Evolutionary conservation across 2,329 filamentous ascomycete genomes (phyloP), one percentile per base, ranked within the genome.

Genomic region (Mariannaea elegans): DNA sequence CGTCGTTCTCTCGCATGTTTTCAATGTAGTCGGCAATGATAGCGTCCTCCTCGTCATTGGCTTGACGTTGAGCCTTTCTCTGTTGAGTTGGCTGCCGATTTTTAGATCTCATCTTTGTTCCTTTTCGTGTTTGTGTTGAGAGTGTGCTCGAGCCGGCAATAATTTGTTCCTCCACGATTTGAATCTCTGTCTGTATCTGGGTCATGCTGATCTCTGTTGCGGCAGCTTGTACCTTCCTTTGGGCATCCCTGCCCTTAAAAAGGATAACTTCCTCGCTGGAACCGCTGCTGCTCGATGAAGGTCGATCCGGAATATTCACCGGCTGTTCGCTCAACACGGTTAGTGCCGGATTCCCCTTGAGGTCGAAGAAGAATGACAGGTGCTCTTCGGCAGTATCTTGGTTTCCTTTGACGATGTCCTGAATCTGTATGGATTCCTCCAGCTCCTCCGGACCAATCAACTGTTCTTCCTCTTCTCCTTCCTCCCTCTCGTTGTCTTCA

Each of bases 211-310:
- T 70, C 21, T 65, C 50, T 7, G 41, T 29, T 9, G 42, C 29
- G 19, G 36, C 34, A 12, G 36, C 32, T 36, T 67, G 70, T 10
- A 58, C 19, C 53, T 62, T 73, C 68, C 65, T 56, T 69, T 72
- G 71, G 58, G 56, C 56, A 55, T 77, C 76, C 53, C 87, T 81
- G 36, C 87, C 87, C 58, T 80, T 83, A 71, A 91, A 92, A 0
- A 92, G 69, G 45, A 93, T 87, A 5, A 92, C 79, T 64, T 97
- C 75, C 10, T 76, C 90, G 68, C 89, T 90, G 0, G 90, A 91
- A 45, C 60, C 71, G 32, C 64, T 71, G 9, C 69, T 68, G 19
- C 65, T 62, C 2, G 69, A 72, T 1, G 49, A 61, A 6, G 63
- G 50, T 34, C 63, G 61, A 8, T 69, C 65, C 13, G 69, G 64